Evolutionary conservation across 2,329 filamentous ascomycete genomes (phyloP), one percentile per base, ranked within the genome.

Genomic region (Madurella mycetomatis): DNA sequence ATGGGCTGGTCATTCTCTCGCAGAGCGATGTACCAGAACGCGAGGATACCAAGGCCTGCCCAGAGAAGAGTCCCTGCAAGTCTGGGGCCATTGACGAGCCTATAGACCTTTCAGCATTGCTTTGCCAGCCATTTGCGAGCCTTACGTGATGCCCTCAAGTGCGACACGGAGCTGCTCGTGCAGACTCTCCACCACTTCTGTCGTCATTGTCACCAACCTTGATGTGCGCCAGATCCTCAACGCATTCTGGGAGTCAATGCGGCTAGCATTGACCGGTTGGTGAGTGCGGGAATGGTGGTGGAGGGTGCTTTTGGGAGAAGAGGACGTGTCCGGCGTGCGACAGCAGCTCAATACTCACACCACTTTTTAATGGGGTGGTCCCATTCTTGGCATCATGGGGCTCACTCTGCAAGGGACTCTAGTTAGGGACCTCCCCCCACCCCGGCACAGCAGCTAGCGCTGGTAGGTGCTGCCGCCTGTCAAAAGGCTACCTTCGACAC

Each of bases 1-100:
- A 83, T 78, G 9, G 79, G 73, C 59, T 64, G 66, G 51, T 73
- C 71, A 41, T 69, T 66, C 52, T 71, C 67, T 47, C 70, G 67
- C 43, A 69, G 54, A 41, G 64, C 43, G 43, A 73, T 57, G n/a
- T 61, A 53, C 43, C 61, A 49, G 31, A 61, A 11, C 2, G 41
- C 47, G 5, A 60, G 16, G 16, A 44, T 53, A 11, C 46, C 58
- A 9, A 60, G 12, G n/a, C 18, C 53, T 4, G 56, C 52, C 56
- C 58, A 60, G 16, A 60, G 15, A 31, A 60, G 17, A 7, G 59
- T 17, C 57, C 45, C 57, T 18, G 50, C 49, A 16, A 31, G 17
- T 4, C 51, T 46, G 11, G 56, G 52, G 9, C 57, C 41, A 7
- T 55, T 43, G 39, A 53, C 11, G 8, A 49, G 37, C 39, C 55